Percentiles rank a stretch among this genome's conserved stretches.
These are phyloP conservation scores for Quercus lobata DNA, from an alignment of 331 rosid species.

Conservation along the genomic window DNA sequence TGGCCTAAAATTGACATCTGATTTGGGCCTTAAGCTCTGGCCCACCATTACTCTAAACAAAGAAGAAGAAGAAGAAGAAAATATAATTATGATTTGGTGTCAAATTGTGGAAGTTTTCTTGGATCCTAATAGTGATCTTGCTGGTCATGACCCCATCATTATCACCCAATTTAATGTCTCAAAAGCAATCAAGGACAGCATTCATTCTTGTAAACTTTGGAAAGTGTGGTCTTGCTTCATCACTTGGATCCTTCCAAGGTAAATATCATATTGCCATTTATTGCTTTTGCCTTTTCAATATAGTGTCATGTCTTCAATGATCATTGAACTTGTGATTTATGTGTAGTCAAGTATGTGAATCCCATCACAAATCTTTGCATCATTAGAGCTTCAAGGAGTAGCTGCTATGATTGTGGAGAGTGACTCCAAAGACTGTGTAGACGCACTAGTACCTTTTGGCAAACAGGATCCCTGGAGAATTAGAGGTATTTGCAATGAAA, in stretches of 20 bases:
- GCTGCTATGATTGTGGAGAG: too few species aligned
- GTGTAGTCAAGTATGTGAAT: constrained; percentile 72
- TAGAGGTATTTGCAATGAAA: too few species aligned
- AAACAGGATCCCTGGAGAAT: too few species aligned
- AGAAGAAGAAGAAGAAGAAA: too few species aligned
- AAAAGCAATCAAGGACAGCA: constrained; percentile 65
- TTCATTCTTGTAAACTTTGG: constrained; percentile 62
- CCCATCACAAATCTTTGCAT: constrained; percentile 72
- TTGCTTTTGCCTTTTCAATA: not conserved
- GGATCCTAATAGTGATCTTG: constrained; percentile 60
- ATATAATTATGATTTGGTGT: too few species aligned
- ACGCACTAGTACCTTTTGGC: too few species aligned
- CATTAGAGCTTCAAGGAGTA: constrained; percentile 48
- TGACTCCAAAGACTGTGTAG: too few species aligned
- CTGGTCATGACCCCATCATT: constrained; percentile 47
- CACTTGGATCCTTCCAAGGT: constrained; percentile 69
- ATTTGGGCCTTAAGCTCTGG: too few species aligned
- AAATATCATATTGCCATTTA: not conserved
- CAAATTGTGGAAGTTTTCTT: constrained; percentile 58
- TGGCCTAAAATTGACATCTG: too few species aligned
- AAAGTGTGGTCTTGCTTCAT: constrained; percentile 80
- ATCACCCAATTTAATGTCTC: constrained; percentile 55
- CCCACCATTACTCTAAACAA: too few species aligned
- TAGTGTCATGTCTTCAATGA: not conserved
- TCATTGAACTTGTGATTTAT: not conserved